Conservation (phyloP, 108 stramenopile species). For the Skeletonema potamos region DNA sequence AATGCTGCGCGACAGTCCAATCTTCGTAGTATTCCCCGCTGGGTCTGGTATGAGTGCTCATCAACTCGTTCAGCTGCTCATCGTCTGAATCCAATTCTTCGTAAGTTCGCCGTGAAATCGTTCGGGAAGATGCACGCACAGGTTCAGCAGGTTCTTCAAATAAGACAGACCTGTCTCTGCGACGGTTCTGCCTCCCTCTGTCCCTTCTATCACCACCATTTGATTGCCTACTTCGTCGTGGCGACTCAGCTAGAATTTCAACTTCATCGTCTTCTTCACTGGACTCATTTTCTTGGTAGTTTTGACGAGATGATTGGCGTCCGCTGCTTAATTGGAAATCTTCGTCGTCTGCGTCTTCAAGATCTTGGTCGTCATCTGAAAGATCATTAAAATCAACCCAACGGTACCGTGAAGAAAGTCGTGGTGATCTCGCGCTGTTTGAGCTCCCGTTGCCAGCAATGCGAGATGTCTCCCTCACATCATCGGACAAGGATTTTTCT, state of each 20-base stretch:
- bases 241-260: conserved; percentile 1
- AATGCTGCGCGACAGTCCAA: conserved; percentile 57
- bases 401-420: conserved; percentile 57
- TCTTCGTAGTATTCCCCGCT: conserved; percentile 65
- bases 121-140: conserved; percentile 40
- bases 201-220: conserved; percentile 1
- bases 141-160: conserved; percentile 20
- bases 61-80: conserved; percentile 51
- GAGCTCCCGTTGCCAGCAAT: conserved; percentile 3
- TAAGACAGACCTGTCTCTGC: conserved; percentile 13
- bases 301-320: conserved; percentile 16
- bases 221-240: conserved; percentile 12
- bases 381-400: conserved; percentile 65
- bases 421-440: conserved; percentile 2
- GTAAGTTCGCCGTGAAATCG: conserved; percentile 8
- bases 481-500: background rate
- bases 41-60: conserved; percentile 76
- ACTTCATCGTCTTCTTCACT: conserved; percentile 30
- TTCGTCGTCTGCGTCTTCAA: conserved; percentile 63
- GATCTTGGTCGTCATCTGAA: conserved; percentile 50
- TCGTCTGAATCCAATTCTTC: conserved; percentile 54
- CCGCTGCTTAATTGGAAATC: conserved; percentile 43
- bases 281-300: conserved; percentile 47
- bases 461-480: background rate
- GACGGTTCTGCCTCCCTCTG: conserved; percentile 13